These are phyloP conservation scores for Mimosa pudica DNA, from an alignment of 306 rosid genomes.

Conservation along the genomic window DNA sequence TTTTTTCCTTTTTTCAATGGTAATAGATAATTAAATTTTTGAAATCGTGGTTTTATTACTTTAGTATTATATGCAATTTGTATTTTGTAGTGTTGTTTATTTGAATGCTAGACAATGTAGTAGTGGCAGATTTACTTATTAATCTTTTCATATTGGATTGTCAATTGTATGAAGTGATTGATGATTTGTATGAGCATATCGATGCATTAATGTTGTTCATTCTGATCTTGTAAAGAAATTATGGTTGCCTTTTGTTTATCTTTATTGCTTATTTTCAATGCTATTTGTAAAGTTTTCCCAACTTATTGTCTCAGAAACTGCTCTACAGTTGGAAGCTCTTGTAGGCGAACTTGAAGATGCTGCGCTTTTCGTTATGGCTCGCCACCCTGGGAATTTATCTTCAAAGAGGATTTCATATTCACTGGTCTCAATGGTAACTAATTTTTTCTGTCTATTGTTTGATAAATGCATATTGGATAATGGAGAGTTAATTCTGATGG, in stretches of 20 bases:
- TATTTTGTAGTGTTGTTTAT: neutral
- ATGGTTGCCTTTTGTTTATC: conserved; percentile 14
- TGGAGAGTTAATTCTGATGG: too few relatives aligned
- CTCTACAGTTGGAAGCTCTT: conserved; percentile 73
- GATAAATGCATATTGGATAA: conserved; percentile 23
- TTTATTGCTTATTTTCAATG: conserved; percentile 13
- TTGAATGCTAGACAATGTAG: neutral
- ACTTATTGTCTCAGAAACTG: conserved; percentile 65
- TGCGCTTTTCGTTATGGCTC: conserved; percentile 59
- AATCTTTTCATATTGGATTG: conserved; percentile 12
- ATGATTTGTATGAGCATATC: conserved; percentile 7
- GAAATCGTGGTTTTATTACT: neutral
- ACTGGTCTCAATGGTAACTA: conserved; percentile 44
- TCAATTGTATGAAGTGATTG: neutral
- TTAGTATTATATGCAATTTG: neutral
- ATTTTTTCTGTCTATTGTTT: conserved; percentile 10
- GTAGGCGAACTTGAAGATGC: conserved; percentile 91
- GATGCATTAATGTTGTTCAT: neutral
- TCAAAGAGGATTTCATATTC: conserved; percentile 48
- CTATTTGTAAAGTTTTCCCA: conserved; percentile 41
- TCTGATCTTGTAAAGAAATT: conserved; percentile 1
- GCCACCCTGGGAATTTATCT: conserved; percentile 52
- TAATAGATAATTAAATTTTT: neutral
- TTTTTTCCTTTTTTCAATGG: neutral
- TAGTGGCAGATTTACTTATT: neutral